Evolutionary conservation across 2,329 filamentous ascomycete species (phyloP), one percentile per base, ranked within the genome.

Genomic region (Stachybotrys chartarum): DNA sequence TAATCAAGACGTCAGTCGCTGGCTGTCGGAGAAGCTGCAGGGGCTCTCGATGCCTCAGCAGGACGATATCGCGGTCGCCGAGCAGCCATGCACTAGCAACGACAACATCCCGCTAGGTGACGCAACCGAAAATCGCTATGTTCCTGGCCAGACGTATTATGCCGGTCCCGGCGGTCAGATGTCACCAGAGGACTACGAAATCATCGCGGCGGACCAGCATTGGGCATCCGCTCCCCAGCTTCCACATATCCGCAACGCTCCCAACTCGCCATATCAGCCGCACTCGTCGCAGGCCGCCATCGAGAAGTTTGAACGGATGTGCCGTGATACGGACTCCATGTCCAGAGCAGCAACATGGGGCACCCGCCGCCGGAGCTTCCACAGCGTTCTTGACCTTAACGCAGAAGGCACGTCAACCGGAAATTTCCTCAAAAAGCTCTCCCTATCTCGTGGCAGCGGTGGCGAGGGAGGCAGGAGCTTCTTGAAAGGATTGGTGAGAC

Each of bases 301-400:
- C 18, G 73, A 74, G 48, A 73, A 63, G 45, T 84, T 80, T 54
- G 72, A 82, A 59, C 72, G 70, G 11, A 74, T 80, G 72, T 78
- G 72, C 54, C 74, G 73, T 18, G 81, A 84, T 58, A 83, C 75
- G 51, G 78, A 77, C 31, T 86, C 84, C 0, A 73, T 84, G 10
- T 87, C 84, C 2, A 75, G 81, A 58, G 79, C 84, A 14, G 86
- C 86, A 17, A 90, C 87, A 0, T 85, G 87, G 77, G 87, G 87
- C 16, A 90, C 87, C 1, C 79, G 83, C 7, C 80, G 85, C 47
- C 80, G 81, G 56, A 87, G 86, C 66, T 74, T 87, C 51, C 83
- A 85, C 1, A 84, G 79, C 60, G 62, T 78, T 55, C 59, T 75
- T 6, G 85, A 88, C 55, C 67, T 86, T 44, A 82, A 78, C 17